Evolutionary conservation across 75 land plant species (phyloP).

Genomic region (Isoetes taiwanensis): DNA sequence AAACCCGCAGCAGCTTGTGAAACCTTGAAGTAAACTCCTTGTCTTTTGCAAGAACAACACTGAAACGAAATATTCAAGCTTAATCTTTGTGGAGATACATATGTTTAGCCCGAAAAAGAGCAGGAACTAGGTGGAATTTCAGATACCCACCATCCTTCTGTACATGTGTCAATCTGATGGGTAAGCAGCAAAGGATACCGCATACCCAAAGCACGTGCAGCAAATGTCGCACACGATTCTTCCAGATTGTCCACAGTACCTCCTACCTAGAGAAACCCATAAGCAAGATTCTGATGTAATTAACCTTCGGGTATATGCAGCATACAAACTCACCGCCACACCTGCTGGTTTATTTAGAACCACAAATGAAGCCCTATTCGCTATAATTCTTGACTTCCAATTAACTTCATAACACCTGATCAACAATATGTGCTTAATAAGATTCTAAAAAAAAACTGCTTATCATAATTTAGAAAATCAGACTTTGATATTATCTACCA

Average conservation of each 20-base stretch:
- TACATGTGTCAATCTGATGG: constrained; percentile 94
- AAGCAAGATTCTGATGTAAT: not conserved
- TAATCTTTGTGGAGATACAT: not conserved
- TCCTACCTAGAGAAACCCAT: constrained; percentile 48
- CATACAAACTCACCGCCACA: constrained; percentile 47
- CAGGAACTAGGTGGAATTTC: not conserved
- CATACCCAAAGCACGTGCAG: constrained; percentile 71
- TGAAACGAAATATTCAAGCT: constrained; percentile 41
- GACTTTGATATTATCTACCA: too few species aligned
- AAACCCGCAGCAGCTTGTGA: constrained; percentile 67
- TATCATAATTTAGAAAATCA: too few species aligned
- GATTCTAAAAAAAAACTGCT: too few species aligned
- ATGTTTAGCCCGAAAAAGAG: not conserved
- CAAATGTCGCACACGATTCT: constrained; percentile 83
- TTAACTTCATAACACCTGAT: constrained; percentile 94
- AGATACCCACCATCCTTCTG: constrained; percentile 84
- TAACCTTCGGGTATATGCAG: not conserved
- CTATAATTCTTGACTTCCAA: constrained; percentile 86
- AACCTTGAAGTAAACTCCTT: constrained; percentile 77
- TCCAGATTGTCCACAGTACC: constrained; percentile 83
- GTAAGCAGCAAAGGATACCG: constrained; percentile 53
- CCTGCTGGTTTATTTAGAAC: constrained; percentile 97
- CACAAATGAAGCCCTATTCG: constrained; percentile 64
- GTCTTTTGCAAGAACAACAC: constrained; percentile 80
- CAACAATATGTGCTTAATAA: too few species aligned